These are phyloP conservation scores for Phytophthora pistaciae DNA, from an alignment of 352 stramenopile genomes.

Conservation along the genomic window DNA sequence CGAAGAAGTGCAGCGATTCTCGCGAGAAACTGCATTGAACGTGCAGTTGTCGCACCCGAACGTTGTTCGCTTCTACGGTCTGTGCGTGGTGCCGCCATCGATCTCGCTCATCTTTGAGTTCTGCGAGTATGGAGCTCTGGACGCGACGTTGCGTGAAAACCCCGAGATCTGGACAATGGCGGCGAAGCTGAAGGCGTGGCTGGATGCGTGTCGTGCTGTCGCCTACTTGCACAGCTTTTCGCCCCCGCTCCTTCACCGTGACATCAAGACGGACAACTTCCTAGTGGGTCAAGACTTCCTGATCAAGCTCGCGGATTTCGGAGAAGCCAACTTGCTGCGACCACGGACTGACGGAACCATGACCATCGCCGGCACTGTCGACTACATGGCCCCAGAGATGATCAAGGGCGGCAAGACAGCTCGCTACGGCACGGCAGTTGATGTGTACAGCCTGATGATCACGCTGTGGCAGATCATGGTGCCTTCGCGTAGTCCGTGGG, in stretches of 20 bases:
- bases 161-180: constrained; percentile 68
- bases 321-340: constrained; percentile 84
- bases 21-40: constrained; percentile 82
- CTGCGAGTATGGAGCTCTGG: constrained; percentile 84
- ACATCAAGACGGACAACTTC: constrained; percentile 92
- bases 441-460: constrained; percentile 90
- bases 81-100: constrained; percentile 85
- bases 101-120: constrained; percentile 91
- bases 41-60: constrained; percentile 87
- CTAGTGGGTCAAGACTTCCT: constrained; percentile 81
- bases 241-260: constrained; percentile 79
- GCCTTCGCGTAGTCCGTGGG: constrained; percentile 78
- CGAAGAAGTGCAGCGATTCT: constrained; percentile 85
- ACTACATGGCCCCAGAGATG: constrained; percentile 91
- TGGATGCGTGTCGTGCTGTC: constrained; percentile 84
- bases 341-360: constrained; percentile 83
- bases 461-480: constrained; percentile 91
- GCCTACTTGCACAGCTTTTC: constrained; percentile 89
- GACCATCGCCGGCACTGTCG: constrained; percentile 87
- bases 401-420: constrained; percentile 86
- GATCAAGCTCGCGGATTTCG: constrained; percentile 88
- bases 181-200: constrained; percentile 84
- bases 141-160: constrained; percentile 59
- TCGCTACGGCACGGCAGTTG: constrained; percentile 77
- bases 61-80: constrained; percentile 81